Base-by-base conservation (phyloP, 2,329 filamentous ascomycete species). In the Penicillium sp. region DNA sequence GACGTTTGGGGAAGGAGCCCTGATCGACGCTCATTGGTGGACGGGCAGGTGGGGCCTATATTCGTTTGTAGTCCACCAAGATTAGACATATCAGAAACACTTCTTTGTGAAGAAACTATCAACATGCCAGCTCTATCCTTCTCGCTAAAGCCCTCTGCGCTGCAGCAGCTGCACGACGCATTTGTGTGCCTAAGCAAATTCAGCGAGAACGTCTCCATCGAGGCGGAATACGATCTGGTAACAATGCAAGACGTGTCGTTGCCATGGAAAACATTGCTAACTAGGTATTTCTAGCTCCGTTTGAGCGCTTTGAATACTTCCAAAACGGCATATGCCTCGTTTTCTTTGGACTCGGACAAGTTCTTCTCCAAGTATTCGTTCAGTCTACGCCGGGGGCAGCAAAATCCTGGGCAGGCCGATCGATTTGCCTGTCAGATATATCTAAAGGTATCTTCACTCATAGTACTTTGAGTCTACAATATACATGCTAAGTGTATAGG, bases 291-390 rank as follows among this genome's bases (percentile, higher is more conserved):
- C 14, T 53, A 84, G 84, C 79, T 87, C 60, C 80, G 82, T 2
- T 70, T 87, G 30, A 85, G 82, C 55, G 79, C 82, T 45, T 72
- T 87, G 57, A 87, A 87, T 63, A 78, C 79, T 8, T 84, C 84
- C 6, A 84, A 84, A 62, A 86, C 84, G 7, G 83, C 83, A 33
- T 86, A 86, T 71, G 81, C 82, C 2, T 81, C 83, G 3, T 83
- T 86, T 60, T 76, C 76, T 1, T 75, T 86, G 24, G 79, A 83
- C 51, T 75, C 74, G 16, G 73, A 70, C 30, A 68, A 69, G 1
- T 87, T 86, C 65, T 87, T 87, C 65, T 71, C 80, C 35, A 71
- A 71, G 23, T 87, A 86, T 66, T 75, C 80, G n/a, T 86, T 84
- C 64, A 63, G 68, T 24, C 64, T 68, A 60, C 60, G 65, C 57